Conservation (phyloP, 75 land plant genomes). For the Picea sitchensis region DNA sequence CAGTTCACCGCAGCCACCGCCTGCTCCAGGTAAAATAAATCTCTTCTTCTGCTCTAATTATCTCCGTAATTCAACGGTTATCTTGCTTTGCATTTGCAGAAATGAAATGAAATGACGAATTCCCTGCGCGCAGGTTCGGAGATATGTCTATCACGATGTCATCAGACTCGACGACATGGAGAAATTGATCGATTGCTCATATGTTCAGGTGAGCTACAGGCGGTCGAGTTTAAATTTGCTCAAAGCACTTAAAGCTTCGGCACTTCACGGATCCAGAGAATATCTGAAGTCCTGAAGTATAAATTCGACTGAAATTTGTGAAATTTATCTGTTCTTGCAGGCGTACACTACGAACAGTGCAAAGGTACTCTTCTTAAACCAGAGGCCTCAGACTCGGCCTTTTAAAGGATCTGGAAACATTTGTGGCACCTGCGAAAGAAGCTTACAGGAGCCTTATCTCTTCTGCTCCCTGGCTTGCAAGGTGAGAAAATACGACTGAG, state of each 20-base stretch:
- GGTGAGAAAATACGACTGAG: not conserved
- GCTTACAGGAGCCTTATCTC: slow-evolving; percentile 33
- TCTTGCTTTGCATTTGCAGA: not conserved
- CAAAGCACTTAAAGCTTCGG: not conserved
- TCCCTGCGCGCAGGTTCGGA: slow-evolving; percentile 40
- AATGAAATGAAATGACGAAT: not conserved
- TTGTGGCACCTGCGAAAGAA: slow-evolving; percentile 35
- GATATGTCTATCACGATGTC: slow-evolving; percentile 76
- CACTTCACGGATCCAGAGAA: not conserved
- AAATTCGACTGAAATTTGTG: not conserved
- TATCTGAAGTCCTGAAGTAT: not conserved
- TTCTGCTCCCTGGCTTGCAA: slow-evolving; percentile 43
- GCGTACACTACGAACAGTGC: slow-evolving; percentile 44
- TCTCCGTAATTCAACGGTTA: not conserved
- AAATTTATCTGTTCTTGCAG: slow-evolving; percentile 11
- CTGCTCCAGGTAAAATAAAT: slow-evolving; percentile 45
- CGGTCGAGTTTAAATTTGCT: not conserved
- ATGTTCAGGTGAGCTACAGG: not conserved
- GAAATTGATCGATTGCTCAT: slow-evolving; percentile 15
- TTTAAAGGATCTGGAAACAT: slow-evolving; percentile 33
- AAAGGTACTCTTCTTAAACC: slow-evolving; percentile 37
- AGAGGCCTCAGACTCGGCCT: slow-evolving; percentile 38
- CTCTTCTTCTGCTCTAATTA: not conserved
- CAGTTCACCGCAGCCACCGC: slow-evolving; percentile 48
- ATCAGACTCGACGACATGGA: slow-evolving; percentile 49